phyloP scores from a whole-genome alignment of 2,329 filamentous ascomycete species.

The Talaromyces funiculosus region DNA sequence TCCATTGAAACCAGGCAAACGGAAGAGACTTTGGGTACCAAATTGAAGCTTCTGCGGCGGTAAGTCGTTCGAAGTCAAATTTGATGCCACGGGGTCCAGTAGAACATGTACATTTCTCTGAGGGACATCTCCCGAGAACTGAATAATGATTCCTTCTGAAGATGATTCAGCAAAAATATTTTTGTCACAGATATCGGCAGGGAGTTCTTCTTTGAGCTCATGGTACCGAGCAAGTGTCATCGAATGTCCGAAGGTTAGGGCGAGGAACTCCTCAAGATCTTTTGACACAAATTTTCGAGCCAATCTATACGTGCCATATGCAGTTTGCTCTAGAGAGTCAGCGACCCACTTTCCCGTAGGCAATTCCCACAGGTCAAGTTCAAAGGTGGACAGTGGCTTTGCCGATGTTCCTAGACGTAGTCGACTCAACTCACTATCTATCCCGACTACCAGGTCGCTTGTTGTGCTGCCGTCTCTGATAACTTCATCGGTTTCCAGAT shows the following conservation, averaged over 20 bases:
- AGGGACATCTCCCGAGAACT: slow-evolving; percentile 1
- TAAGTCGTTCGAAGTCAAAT: neutral
- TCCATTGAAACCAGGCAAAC: neutral
- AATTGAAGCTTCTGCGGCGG: slow-evolving; percentile 3
- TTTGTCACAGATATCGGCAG: neutral
- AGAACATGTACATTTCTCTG: slow-evolving; percentile 2
- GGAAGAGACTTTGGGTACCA: slow-evolving; percentile 5
- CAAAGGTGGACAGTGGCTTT: slow-evolving; percentile 47
- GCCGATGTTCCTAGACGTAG: slow-evolving; percentile 32
- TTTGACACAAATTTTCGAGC: slow-evolving; percentile 64
- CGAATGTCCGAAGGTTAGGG: slow-evolving; percentile 64
- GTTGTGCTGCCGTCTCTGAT: slow-evolving; percentile 49
- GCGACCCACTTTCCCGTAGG: slow-evolving; percentile 62
- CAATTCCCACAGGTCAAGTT: slow-evolving; percentile 51
- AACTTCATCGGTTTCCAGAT: neutral
- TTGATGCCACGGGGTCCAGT: neutral
- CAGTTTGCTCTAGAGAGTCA: slow-evolving; percentile 7
- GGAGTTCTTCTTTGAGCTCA: slow-evolving; percentile 3
- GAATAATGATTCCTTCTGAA: neutral
- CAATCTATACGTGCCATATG: slow-evolving; percentile 22
- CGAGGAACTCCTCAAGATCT: slow-evolving; percentile 70
- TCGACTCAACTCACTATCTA: slow-evolving; percentile 2
- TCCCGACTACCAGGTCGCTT: slow-evolving; percentile 58
- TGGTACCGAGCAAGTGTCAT: slow-evolving; percentile 66
- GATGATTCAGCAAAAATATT: neutral